Evolutionary conservation across 805 yeast genomes (phyloP), one percentile per base, ranked within the genome.

Genomic region (Cyberlindnera petersonii): DNA sequence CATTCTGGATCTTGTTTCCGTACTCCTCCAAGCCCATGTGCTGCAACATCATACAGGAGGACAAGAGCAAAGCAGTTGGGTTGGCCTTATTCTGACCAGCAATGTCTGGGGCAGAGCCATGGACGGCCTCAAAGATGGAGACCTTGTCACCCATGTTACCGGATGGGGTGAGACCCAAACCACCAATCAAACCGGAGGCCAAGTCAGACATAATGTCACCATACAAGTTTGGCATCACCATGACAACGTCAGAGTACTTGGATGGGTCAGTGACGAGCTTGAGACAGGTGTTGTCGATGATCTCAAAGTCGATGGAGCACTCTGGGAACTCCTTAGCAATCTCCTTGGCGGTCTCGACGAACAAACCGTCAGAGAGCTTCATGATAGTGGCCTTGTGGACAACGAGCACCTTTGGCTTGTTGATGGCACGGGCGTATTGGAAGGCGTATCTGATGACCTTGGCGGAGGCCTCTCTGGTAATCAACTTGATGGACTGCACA

Each of bases 71-170:
- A 42, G 98, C 98, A 46, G 98, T 93, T 72, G 98, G 98, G 80
- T 93, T 93, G 50, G 98, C 98, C 65, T 86, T 79, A 64, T 95
- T 94, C 77, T 93, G 87, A 63, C 98, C 98, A 48, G 98, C 98
- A 61, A 93, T 93, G 67, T 93, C 98, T 56, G 98, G 98, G 49
- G 98, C 98, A 43, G 98, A 89, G 66, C 98, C 98, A 68, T 93
- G 98, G 61, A 93, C 98, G 50, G 98, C 98, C 79, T 93, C 98
- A 66, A 93, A 93, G 64, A 93, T 91, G 41, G 97, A 87, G 49
- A 91, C 95, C 65, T 86, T 82, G 75, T 87, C 86, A 74, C 98
- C 98, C 89, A 93, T 93, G 80, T 93, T 93, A 66, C 96, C 98
- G 45, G 96, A 87, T 53, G 98, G 98, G 47, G 98, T 93, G 66